Evolutionary conservation across 2,329 filamentous ascomycete genomes (phyloP), one percentile per base, ranked within the genome.

Genomic region (Fusarium staphyleae): DNA sequence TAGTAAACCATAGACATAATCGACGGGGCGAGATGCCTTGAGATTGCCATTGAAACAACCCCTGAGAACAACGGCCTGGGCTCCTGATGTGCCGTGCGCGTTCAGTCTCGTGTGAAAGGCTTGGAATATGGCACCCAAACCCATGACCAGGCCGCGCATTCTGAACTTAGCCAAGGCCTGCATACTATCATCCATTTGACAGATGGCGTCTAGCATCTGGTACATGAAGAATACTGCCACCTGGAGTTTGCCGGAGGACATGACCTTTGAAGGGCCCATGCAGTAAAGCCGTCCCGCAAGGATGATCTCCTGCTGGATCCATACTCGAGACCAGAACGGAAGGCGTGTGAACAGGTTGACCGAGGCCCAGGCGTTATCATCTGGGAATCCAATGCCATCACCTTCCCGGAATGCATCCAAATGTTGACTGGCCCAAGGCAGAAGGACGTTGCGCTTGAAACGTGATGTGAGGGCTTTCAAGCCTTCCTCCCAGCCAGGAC

Each of bases 271-370:
- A 8, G 34, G 34, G 10, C 34, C 16, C 34, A 37, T 22, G 34
- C 14, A 37, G 34, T 37, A 24, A 24, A 37, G 34, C 12, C 22
- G 13, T 11, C 22, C 13, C 3, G 36, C 36, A 22, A 39, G 36
- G 22, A 39, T 16, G 7, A 28, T 28, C 36, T 39, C 36, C 12
- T 39, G 36, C 22, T 39, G 18, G 41, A 43, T 43, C 29, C 41
- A 43, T 15, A 43, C 29, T 12, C 41, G 41, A 22, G 29, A 24
- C 41, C 41, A 43, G 41, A 43, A 43, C 3, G 41, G n/a, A 32
- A 29, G 29, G 5, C 2, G 5, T 14, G 30, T 35, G 15, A 18
- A 10, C 3, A 18, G 15, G 10, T 19, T 18, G 15, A 35, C 33
- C 7, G 33, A 18, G 33, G 10, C 16, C 33, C 33, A 35, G 14